Conservation (phyloP, 2,329 filamentous ascomycete genomes). For the Knufia fluminis region DNA sequence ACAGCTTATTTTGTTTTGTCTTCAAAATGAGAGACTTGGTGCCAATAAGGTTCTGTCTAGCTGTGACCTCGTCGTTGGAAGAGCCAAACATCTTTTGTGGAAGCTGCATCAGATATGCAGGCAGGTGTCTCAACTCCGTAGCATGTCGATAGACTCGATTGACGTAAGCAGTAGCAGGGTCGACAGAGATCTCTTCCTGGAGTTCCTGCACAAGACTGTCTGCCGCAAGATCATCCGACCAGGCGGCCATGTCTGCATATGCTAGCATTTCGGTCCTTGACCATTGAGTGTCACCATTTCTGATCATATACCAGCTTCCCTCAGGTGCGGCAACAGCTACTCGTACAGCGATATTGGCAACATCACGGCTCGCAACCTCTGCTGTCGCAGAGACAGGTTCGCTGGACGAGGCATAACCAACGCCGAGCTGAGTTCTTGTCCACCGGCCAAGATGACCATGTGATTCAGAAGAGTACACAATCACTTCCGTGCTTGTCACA, state of each 20-base stretch:
- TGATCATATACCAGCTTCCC: constrained; percentile 72
- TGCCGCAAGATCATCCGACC: constrained; percentile 65
- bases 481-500: constrained; percentile 63
- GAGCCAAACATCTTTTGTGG: constrained; percentile 53
- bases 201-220: constrained; percentile 71
- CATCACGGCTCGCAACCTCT: constrained; percentile 67
- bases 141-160: constrained; percentile 78
- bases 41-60: constrained; percentile 72
- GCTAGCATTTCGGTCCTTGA: constrained; percentile 70
- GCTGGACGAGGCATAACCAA: constrained; percentile 21
- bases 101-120: constrained; percentile 60
- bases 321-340: constrained; percentile 58
- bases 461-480: constrained; percentile 65
- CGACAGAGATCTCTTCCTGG: constrained; percentile 78
- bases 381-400: constrained; percentile 56
- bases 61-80: constrained; percentile 7
- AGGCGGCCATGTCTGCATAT: constrained; percentile 68
- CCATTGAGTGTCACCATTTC: constrained; percentile 76
- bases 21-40: constrained; percentile 75
- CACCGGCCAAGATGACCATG: constrained; percentile 69
- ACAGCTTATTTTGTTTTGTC: constrained; percentile 68
- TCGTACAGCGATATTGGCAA: constrained; percentile 64
- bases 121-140: constrained; percentile 66
- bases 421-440: constrained; percentile 42
- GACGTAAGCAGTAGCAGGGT: constrained; percentile 69